These are phyloP conservation scores for Artomyces pyxidatus DNA, from an alignment of 768 basidiomycete species.

Conservation along the genomic window DNA sequence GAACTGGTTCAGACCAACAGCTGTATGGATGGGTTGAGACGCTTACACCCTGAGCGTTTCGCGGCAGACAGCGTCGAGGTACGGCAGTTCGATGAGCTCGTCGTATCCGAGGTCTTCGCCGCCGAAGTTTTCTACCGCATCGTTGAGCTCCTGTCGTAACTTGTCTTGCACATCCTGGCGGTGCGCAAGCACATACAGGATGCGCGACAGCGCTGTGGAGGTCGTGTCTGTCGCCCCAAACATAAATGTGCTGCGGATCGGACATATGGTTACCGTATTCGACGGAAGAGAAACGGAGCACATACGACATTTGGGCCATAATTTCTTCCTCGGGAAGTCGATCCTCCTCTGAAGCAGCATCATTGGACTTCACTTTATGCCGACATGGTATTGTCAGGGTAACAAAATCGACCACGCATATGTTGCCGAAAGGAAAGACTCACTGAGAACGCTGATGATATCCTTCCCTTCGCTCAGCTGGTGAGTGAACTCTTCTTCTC, in stretches of 20 bases:
- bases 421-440: slow-evolving; percentile 1
- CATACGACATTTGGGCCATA: slow-evolving; percentile 21
- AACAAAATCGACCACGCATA: background rate
- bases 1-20: background rate
- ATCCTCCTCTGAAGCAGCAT: slow-evolving; percentile 16
- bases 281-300: background rate
- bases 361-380: slow-evolving; percentile 18
- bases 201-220: slow-evolving; percentile 21
- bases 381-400: background rate
- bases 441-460: slow-evolving; percentile 22
- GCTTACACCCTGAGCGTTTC: slow-evolving; percentile 20
- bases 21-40: background rate
- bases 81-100: slow-evolving; percentile 18
- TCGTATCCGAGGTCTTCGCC: slow-evolving; percentile 19
- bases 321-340: slow-evolving; percentile 20
- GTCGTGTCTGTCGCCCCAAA: slow-evolving; percentile 19
- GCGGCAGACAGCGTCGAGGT: slow-evolving; percentile 22
- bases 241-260: background rate
- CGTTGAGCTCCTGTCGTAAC: slow-evolving; percentile 20
- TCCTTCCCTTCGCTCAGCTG: slow-evolving; percentile 22
- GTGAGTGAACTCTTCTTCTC: slow-evolving; percentile 15
- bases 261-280: background rate
- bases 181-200: slow-evolving; percentile 19
- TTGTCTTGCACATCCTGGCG: slow-evolving; percentile 21
- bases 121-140: slow-evolving; percentile 4